Percentiles rank a stretch among this genome's conserved stretches.
Conservation (phyloP, 1,139 yeast species). For the Magnusiomyces suaveolens region DNA sequence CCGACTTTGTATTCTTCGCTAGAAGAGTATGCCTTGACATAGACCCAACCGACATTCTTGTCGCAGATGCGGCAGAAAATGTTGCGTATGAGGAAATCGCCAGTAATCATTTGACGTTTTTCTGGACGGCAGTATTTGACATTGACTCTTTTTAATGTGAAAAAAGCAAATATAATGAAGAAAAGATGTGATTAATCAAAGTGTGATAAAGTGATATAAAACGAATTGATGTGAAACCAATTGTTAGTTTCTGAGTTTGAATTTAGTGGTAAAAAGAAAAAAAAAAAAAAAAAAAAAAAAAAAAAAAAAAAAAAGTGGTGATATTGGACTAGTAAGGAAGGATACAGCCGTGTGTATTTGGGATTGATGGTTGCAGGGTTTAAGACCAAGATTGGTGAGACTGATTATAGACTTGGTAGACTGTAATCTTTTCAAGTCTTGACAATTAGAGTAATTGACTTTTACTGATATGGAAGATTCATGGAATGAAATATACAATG, state of each 20-base stretch:
- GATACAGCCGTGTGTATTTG: too few species aligned
- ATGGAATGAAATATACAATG: neutral
- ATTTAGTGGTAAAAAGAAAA: neutral
- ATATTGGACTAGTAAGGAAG: too few species aligned
- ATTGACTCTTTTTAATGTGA: slow-evolving; percentile 31
- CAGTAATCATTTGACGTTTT: slow-evolving; percentile 55
- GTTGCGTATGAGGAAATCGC: slow-evolving; percentile 54
- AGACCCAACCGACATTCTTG: slow-evolving; percentile 65
- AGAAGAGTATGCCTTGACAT: slow-evolving; percentile 47
- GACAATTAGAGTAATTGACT: too few species aligned
- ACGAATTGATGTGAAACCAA: neutral
- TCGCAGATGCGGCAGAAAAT: slow-evolving; percentile 61
- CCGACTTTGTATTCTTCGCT: slow-evolving; percentile 68
- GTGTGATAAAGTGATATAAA: neutral
- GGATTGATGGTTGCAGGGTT: too few species aligned
- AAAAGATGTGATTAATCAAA: neutral
- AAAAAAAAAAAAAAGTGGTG: too few species aligned
- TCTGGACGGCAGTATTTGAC: slow-evolving; percentile 28
- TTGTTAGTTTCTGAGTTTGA: too few species aligned
- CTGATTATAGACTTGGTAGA: too few species aligned
- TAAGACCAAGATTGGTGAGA: too few species aligned
- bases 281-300: too few species aligned
- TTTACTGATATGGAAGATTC: too few species aligned
- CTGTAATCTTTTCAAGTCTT: too few species aligned
- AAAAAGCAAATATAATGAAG: neutral